Base-by-base conservation (phyloP, 2,329 filamentous ascomycete species). In the Metarhizium guizhouense region DNA sequence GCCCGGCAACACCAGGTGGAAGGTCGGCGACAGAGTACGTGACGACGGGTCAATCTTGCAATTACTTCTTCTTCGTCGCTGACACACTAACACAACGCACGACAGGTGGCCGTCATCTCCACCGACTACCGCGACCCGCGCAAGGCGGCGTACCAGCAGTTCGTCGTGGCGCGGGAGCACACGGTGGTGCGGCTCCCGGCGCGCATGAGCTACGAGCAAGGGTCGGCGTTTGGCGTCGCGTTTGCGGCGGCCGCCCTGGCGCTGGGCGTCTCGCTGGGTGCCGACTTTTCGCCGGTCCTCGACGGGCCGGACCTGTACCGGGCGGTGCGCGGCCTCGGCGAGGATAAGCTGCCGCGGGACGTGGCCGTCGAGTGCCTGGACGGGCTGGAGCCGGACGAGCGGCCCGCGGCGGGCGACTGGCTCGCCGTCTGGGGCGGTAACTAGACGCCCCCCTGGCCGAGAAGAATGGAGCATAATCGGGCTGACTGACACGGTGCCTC, bases 101-200 rank as follows among this genome's bases (percentile, higher is more conserved):
- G 18, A 13, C 45, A 74, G 70, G 75, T 79, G 10, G 76, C 87
- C 38, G 81, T 82, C n/a, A 83, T 87, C 14, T 88, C 85, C 0
- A 90, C 86, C 34, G 86, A 90, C 69, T 90, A 90, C 64, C 79
- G 86, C 16, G 86, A 90, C 62, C 75, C 83, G 20, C 78, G 86
- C 38, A 90, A 90, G 67, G 84, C 84, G 1, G 83, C 85, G 1
- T 90, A 85, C 65, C 86, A 90, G 67, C 74, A 88, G 64, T 89
- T 86, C 61, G 81, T 82, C 18, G 75, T 88, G 4, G 80, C 84
- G 0, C 82, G 79, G 0, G 76, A 82, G 58, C 87, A 80, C 68
- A 89, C 88, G 63, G 78, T 81, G 0, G 83, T 84, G 5, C 76
- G 80, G 6, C 76, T 89, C 18, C 86, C 86, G 0, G 67, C 71